Conservation (phyloP, 2,329 filamentous ascomycete genomes). For the Xylaria sp. region DNA sequence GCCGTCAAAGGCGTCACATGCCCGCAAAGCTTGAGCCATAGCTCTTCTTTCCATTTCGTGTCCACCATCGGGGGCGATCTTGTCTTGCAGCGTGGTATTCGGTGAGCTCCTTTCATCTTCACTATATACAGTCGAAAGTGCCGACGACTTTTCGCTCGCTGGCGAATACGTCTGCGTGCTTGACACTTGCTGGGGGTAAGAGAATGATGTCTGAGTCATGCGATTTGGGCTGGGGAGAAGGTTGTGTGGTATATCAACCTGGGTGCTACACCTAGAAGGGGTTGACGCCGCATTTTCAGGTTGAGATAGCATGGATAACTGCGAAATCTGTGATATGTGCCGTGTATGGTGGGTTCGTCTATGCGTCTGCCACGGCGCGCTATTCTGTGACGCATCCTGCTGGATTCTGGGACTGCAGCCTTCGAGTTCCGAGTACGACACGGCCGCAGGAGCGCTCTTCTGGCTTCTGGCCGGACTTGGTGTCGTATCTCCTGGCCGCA, state of each 20-base stretch:
- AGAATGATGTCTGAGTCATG: conserved; percentile 3
- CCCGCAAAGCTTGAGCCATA: conserved; percentile 29
- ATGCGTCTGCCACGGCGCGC: conserved; percentile 32
- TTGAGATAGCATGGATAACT: conserved; percentile 50
- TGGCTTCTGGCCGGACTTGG: conserved; percentile 47
- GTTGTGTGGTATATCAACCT: conserved; percentile 49
- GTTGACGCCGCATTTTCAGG: conserved; percentile 55
- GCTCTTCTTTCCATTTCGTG: conserved; percentile 23
- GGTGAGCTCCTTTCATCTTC: conserved; percentile 56
- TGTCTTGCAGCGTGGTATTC: conserved; percentile 21
- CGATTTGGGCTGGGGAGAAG: conserved; percentile 59
- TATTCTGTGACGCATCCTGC: conserved; percentile 16
- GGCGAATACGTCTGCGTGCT: conserved; percentile 39
- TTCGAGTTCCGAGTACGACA: conserved; percentile 43
- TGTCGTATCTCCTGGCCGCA: not conserved
- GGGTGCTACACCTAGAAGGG: conserved; percentile 49
- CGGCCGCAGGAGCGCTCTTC: conserved; percentile 44
- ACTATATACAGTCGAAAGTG: conserved; percentile 67
- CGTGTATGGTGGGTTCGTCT: conserved; percentile 35
- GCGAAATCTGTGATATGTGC: conserved; percentile 45
- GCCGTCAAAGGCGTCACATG: conserved; percentile 28
- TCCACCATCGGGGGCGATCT: conserved; percentile 1
- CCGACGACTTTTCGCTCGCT: conserved; percentile 61
- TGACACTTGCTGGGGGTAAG: not conserved
- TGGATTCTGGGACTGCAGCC: conserved; percentile 30